A percentile compares a stretch with the other conserved stretches of the same genome.
Conservation (phyloP, 192 early-diverging fungal genomes). For the Linnemannia hyalina region DNA sequence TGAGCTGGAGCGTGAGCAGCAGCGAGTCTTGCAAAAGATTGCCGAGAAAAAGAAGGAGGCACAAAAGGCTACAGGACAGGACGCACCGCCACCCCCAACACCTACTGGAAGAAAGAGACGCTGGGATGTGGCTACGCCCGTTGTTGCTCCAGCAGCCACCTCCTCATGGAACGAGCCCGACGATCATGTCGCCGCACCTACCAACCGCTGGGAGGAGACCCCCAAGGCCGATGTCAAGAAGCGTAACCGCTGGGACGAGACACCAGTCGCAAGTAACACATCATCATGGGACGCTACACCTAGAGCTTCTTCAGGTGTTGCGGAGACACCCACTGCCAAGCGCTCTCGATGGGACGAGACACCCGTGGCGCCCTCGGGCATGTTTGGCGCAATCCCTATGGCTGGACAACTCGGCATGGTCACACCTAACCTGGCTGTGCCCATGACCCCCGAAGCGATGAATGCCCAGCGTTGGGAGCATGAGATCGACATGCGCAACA, state of each 20-base stretch:
- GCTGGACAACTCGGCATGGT: constrained; percentile 84
- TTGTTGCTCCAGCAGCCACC: constrained; percentile 61
- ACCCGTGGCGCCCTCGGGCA: constrained; percentile 71
- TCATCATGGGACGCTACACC: constrained; percentile 87
- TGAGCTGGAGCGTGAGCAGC: constrained; percentile 88
- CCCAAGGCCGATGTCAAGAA: constrained; percentile 71
- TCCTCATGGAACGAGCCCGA: constrained; percentile 68
- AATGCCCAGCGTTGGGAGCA: constrained; percentile 80
- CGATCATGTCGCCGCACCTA: constrained; percentile 58
- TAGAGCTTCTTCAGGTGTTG: constrained; percentile 58
- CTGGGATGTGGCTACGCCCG: constrained; percentile 83
- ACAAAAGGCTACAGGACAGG: constrained; percentile 58
- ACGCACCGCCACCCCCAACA: constrained; percentile 54
- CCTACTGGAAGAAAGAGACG: constrained; percentile 74
- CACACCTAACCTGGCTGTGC: constrained; percentile 73
- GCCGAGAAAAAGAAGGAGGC: constrained; percentile 80
- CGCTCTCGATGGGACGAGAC: constrained; percentile 98
- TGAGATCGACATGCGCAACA: constrained; percentile 90
- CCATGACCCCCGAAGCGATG: constrained; percentile 88
- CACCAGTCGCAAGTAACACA: constrained; percentile 70
- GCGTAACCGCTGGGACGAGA: constrained; percentile 85
- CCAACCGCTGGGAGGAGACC: constrained; percentile 85
- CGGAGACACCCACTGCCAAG: constrained; percentile 63
- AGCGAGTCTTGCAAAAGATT: constrained; percentile 76
- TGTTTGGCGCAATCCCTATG: constrained; percentile 84